Evolutionary conservation across 2,329 filamentous ascomycete genomes (phyloP).

Genomic region (Epichloe coenophiala): DNA sequence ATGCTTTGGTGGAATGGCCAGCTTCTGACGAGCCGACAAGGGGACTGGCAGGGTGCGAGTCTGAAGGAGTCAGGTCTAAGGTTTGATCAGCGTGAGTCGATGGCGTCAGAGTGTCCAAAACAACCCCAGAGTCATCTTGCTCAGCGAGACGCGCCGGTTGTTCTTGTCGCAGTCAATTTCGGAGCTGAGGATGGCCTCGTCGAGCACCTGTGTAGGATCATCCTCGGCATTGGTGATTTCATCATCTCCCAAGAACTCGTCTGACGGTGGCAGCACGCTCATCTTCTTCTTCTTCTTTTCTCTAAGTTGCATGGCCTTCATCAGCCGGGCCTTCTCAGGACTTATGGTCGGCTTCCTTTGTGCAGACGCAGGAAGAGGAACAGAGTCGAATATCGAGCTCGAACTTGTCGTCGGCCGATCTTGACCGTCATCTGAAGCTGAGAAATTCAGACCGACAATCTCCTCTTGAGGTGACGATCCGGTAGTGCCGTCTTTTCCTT

Average conservation of each 20-base stretch:
- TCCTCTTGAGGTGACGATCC: slow-evolving; percentile 21
- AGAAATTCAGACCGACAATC: slow-evolving; percentile 22
- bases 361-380: slow-evolving; percentile 26
- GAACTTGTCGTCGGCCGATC: slow-evolving; percentile 31
- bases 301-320: slow-evolving; percentile 85
- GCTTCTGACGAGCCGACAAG: slow-evolving; percentile 38
- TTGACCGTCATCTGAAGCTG: slow-evolving; percentile 5
- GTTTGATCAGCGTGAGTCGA: slow-evolving; percentile 30
- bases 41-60: slow-evolving; percentile 46
- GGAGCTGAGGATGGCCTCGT: slow-evolving; percentile 12
- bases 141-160: slow-evolving; percentile 22
- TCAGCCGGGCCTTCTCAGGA: slow-evolving; percentile 78
- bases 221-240: slow-evolving; percentile 8
- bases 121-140: slow-evolving; percentile 41
- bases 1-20: slow-evolving; percentile 48
- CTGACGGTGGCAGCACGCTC: slow-evolving; percentile 2
- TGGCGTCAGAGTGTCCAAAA: slow-evolving; percentile 31
- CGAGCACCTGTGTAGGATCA: slow-evolving; percentile 4
- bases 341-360: slow-evolving; percentile 46
- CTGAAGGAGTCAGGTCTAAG: slow-evolving; percentile 34
- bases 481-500: slow-evolving; percentile 12
- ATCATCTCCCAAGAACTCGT: slow-evolving; percentile 2
- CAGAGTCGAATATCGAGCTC: slow-evolving; percentile 27
- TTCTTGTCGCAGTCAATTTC: slow-evolving; percentile 14
- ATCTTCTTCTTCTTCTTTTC: slow-evolving; percentile 63